Evolutionary conservation across 305 asterid species (phyloP).

Genomic region (Petunia hybrid): DNA sequence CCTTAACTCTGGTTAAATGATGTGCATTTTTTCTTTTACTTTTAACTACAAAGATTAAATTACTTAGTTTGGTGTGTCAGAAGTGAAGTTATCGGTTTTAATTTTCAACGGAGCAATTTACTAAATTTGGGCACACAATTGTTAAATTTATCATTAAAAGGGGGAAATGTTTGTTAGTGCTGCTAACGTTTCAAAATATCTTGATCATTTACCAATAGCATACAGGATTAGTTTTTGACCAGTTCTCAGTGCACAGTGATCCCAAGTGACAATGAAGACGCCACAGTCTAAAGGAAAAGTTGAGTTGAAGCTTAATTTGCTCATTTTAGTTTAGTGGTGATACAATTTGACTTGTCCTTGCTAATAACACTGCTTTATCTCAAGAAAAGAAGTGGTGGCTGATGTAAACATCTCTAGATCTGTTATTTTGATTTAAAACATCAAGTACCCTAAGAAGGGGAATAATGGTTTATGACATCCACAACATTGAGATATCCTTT

Average conservation of each 20-base stretch:
- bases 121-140: background rate
- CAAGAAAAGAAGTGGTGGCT: background rate
- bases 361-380: too few relatives aligned
- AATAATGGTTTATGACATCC: background rate
- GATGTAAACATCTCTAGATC: background rate
- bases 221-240: background rate
- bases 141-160: background rate
- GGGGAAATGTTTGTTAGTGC: background rate
- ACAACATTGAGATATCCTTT: too few relatives aligned
- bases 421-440: background rate
- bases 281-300: background rate
- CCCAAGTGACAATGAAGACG: background rate
- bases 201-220: background rate
- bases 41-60: too few relatives aligned
- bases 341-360: background rate
- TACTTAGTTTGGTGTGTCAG: too few relatives aligned
- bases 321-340: background rate
- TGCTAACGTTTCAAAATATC: background rate
- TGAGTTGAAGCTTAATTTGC: background rate
- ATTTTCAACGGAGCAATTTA: background rate
- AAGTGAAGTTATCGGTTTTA: background rate
- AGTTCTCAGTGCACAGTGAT: background rate
- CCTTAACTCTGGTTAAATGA: too few relatives aligned
- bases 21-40: too few relatives aligned
- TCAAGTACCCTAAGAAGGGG: background rate